Evolutionary conservation across 495 filamentous ascomycete genomes (phyloP).

Genomic region (Aspergillus saccharolyticus): DNA sequence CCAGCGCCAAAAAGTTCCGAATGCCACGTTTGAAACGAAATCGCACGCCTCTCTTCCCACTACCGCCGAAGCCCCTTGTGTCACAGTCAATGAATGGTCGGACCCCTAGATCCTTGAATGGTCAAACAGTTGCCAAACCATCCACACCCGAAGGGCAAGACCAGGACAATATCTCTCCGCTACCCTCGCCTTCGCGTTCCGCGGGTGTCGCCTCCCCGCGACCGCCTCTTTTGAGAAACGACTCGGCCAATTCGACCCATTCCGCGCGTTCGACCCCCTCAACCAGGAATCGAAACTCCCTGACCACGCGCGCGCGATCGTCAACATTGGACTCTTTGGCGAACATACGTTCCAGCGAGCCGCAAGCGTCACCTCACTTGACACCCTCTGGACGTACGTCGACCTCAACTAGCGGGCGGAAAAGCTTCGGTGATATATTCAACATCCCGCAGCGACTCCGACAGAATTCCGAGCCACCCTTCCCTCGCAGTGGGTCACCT

Average conservation of each 20-base stretch:
- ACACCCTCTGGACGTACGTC: conserved; percentile 66
- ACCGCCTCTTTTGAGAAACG: conserved; percentile 48
- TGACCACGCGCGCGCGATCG: conserved; percentile 59
- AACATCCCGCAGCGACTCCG: conserved; percentile 66
- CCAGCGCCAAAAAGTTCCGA: conserved; percentile 69
- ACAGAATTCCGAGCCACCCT: conserved; percentile 67
- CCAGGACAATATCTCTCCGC: conserved; percentile 41
- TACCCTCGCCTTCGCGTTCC: conserved; percentile 53
- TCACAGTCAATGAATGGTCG: conserved; percentile 19
- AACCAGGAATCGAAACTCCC: conserved; percentile 26
- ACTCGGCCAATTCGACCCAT: conserved; percentile 61
- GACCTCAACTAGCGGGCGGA: conserved; percentile 75
- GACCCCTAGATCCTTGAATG: conserved; percentile 23
- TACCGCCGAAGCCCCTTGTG: conserved; percentile 59
- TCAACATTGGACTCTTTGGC: conserved; percentile 78
- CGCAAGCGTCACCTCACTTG: conserved; percentile 52
- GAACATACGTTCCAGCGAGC: conserved; percentile 51
- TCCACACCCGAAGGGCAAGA: conserved; percentile 30
- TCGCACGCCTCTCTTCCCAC: conserved; percentile 80
- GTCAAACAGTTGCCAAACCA: conserved; percentile 21
- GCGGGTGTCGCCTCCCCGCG: conserved; percentile 38
- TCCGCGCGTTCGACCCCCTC: conserved; percentile 72
- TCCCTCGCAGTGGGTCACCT: conserved; percentile 55
- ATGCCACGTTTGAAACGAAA: conserved; percentile 78
- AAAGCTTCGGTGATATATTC: conserved; percentile 86